phyloP scores from a whole-genome alignment of 139 green algal genomes.

The Marvania coccoides region DNA sequence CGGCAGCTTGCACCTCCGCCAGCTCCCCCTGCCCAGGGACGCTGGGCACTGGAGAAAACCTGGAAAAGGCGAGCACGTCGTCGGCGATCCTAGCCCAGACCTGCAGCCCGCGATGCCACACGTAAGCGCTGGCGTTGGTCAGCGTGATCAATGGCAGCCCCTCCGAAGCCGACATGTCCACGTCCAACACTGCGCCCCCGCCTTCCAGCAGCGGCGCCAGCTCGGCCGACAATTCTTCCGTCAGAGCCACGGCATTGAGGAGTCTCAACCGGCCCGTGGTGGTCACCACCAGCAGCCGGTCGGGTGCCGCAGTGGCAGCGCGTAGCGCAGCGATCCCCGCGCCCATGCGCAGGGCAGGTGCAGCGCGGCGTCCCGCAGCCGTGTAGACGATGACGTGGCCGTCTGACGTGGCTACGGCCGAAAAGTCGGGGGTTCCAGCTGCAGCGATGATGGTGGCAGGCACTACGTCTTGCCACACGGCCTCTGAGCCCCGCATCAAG shows the following conservation, averaged over 20 bases:
- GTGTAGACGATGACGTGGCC: conserved; percentile 38
- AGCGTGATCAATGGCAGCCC: conserved; percentile 52
- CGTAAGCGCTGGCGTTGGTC: conserved; percentile 42
- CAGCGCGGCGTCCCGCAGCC: conserved; percentile 37
- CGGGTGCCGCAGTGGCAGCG: conserved; percentile 14
- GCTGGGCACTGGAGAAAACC: conserved; percentile 17
- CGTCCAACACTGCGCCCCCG: conserved; percentile 21
- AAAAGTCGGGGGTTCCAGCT: conserved; percentile 40
- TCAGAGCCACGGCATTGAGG: conserved; percentile 17
- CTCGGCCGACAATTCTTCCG: conserved; percentile 6
- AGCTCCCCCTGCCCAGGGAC: conserved; percentile 30
- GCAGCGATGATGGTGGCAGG: conserved; percentile 21
- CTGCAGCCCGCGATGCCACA: conserved; percentile 38
- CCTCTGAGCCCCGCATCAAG: neutral
- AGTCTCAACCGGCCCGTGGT: conserved; percentile 23
- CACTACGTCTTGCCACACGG: conserved; percentile 46
- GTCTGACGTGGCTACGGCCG: conserved; percentile 23
- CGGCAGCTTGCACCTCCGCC: conserved; percentile 26
- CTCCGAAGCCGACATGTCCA: conserved; percentile 18
- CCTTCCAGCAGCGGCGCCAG: conserved; percentile 34
- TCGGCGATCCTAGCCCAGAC: conserved; percentile 62
- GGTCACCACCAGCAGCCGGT: conserved; percentile 33
- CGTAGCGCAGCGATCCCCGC: conserved; percentile 17
- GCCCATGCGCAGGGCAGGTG: conserved; percentile 46
- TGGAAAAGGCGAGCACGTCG: conserved; percentile 33